Conservation (phyloP, 2,329 filamentous ascomycete species). For the Albifimbria verrucaria region DNA sequence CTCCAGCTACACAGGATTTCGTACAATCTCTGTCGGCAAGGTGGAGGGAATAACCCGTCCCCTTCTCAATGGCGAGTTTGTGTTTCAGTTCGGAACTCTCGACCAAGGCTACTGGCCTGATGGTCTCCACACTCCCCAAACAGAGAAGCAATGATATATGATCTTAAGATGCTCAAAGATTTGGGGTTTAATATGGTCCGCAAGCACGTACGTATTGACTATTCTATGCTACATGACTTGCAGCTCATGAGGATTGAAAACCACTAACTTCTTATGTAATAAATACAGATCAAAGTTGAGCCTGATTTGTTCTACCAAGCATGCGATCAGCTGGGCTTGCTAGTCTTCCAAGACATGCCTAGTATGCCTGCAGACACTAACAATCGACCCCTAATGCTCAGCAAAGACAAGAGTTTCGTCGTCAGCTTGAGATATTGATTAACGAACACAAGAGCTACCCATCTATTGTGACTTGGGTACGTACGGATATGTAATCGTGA, state of each 20-base stretch:
- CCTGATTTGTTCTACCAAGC: constrained; percentile 65
- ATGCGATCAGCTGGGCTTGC: constrained; percentile 61
- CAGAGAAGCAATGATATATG: constrained; percentile 64
- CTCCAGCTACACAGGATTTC: constrained; percentile 66
- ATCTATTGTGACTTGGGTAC: constrained; percentile 62
- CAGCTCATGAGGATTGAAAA: background rate
- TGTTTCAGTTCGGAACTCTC: constrained; percentile 65
- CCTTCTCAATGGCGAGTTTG: constrained; percentile 64
- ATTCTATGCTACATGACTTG: background rate
- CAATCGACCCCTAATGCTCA: constrained; percentile 33
- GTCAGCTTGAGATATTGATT: constrained; percentile 60
- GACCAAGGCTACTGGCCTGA: constrained; percentile 74
- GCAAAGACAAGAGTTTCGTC: constrained; percentile 62
- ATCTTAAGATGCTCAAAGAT: constrained; percentile 60
- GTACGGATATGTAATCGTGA: too few relatives aligned
- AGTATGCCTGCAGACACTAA: constrained; percentile 39
- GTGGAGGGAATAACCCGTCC: constrained; percentile 59
- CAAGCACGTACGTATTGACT: constrained; percentile 55
- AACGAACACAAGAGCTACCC: constrained; percentile 62
- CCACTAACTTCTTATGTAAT: constrained; percentile 10
- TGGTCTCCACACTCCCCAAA: constrained; percentile 65
- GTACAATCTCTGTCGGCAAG: constrained; percentile 55
- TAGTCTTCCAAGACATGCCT: constrained; percentile 73
- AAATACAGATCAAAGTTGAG: constrained; percentile 59
- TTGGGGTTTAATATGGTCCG: constrained; percentile 69